Base-by-base conservation (phyloP, 371 early-diverging fungal species). In the Lichtheimia corymbifera region DNA sequence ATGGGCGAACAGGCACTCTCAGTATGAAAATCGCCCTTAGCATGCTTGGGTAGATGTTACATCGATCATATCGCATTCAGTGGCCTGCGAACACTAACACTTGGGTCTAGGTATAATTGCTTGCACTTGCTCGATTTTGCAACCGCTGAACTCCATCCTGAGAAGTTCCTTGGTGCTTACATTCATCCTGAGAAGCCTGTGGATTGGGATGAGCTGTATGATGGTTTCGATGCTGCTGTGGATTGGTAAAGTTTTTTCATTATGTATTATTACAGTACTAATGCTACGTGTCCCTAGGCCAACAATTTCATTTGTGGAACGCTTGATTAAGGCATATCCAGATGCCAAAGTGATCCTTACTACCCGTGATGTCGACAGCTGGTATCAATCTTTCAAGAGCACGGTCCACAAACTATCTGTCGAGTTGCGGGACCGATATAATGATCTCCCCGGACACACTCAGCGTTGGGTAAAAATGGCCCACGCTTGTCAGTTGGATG, bases 281-380 rank as follows among this genome's bases (percentile, higher is more conserved):
- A 28, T 28, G 4, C 0, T 28, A 28, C 7, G 28, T 28, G 4
- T 28, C 4, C 9, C 35, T 43, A 70, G 72, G 71, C 77, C 77
- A 4, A 64, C 73, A 0, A 61, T 54, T 20, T 13, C 63, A 14
- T 69, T 69, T 12, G 7, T 64, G 0, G 27, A 50, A 13, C 62
- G 49, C 0, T 51, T 77, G 15, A 53, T 67, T n/a, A 42, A 44
- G 12, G 53, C 64, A 18, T 74, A 72, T 40, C 77, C 77, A 11
- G 63, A 71, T 15, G 77, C 77, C 18, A 77, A 77, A 50, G 71
- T 77, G 2, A 52, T 77, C 4, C 57, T 74, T 43, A 77, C 72
- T 1, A 64, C 56, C 3, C 67, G 74, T 4, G 56, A 52, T 41
- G 61, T 71, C 0, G 74, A 77, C 1, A 63, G 61, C 40, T 77